Conservation (phyloP, 2,329 filamentous ascomycete species). For the Phaeoacremonium minimum region DNA sequence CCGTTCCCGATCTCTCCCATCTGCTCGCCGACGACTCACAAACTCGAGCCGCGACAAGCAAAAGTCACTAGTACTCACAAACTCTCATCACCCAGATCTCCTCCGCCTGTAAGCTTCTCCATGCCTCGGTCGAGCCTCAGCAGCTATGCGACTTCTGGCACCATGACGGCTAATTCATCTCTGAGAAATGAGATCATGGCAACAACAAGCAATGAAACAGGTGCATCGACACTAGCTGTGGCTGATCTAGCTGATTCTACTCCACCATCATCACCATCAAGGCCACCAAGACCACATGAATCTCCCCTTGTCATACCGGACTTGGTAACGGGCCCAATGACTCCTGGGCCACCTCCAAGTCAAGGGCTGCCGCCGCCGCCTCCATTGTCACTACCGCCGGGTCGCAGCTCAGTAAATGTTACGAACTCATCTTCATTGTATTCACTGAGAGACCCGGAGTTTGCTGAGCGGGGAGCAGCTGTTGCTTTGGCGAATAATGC, state of each 20-base stretch:
- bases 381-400: neutral
- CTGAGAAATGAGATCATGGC: conserved; percentile 19
- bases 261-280: conserved; percentile 23
- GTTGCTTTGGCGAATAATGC: too few species aligned
- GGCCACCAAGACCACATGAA: conserved; percentile 30
- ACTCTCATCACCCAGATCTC: conserved; percentile 10
- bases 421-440: too few species aligned
- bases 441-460: too few species aligned
- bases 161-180: conserved; percentile 12
- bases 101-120: conserved; percentile 11
- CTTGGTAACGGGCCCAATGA: conserved; percentile 11
- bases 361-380: conserved; percentile 6
- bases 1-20: conserved; percentile 35
- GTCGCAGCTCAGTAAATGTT: too few species aligned
- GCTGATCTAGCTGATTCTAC: conserved; percentile 4
- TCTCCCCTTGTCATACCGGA: conserved; percentile 29
- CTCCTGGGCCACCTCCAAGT: conserved; percentile 6
- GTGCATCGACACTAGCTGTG: neutral
- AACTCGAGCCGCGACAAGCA: conserved; percentile 27
- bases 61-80: conserved; percentile 9
- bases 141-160: conserved; percentile 1
- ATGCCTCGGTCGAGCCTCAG: conserved; percentile 8
- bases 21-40: conserved; percentile 29
- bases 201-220: conserved; percentile 6
- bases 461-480: too few species aligned